phyloP scores from a whole-genome alignment of 352 stramenopile species.

The Phytophthora chlamydospora region DNA sequence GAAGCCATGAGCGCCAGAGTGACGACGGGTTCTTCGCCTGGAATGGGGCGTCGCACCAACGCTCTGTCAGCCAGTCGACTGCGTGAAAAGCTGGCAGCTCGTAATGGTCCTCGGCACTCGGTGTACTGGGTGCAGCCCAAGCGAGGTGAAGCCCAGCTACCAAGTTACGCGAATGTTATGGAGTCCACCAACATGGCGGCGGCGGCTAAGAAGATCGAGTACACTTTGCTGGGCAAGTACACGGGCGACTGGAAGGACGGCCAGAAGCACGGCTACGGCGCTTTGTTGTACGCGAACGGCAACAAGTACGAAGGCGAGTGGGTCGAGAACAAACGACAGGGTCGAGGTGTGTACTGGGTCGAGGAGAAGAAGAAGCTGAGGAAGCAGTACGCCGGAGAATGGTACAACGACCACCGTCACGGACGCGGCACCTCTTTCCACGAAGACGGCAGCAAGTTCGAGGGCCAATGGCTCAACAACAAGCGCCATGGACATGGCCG shows the following conservation, averaged over 20 bases:
- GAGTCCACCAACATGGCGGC: conserved; percentile 45
- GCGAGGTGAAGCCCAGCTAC: conserved; percentile 31
- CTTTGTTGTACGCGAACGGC: conserved; percentile 88
- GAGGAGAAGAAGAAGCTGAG: conserved; percentile 66
- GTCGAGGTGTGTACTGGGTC: conserved; percentile 84
- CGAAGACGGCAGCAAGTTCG: conserved; percentile 79
- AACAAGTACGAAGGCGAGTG: conserved; percentile 93
- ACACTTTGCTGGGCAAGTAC: conserved; percentile 84
- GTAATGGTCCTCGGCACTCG: conserved; percentile 73
- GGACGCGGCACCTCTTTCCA: conserved; percentile 87
- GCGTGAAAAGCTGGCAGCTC: conserved; percentile 57
- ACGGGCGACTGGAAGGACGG: conserved; percentile 94
- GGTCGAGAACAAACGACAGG: conserved; percentile 79
- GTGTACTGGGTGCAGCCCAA: conserved; percentile 83
- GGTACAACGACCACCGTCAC: conserved; percentile 71
- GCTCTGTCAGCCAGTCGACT: conserved; percentile 48
- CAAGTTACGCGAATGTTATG: conserved; percentile 47
- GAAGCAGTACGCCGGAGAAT: conserved; percentile 89
- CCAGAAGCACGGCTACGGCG: conserved; percentile 92
- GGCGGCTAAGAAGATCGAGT: conserved; percentile 51
- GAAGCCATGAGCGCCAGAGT: conserved; percentile 24
- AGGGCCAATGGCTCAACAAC: conserved; percentile 82
- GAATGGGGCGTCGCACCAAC: conserved; percentile 25
- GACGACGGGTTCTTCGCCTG: conserved; percentile 3
- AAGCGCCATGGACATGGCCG: conserved; percentile 75